Conservation (phyloP, 805 yeast genomes). For the Ogataea methylovora region DNA sequence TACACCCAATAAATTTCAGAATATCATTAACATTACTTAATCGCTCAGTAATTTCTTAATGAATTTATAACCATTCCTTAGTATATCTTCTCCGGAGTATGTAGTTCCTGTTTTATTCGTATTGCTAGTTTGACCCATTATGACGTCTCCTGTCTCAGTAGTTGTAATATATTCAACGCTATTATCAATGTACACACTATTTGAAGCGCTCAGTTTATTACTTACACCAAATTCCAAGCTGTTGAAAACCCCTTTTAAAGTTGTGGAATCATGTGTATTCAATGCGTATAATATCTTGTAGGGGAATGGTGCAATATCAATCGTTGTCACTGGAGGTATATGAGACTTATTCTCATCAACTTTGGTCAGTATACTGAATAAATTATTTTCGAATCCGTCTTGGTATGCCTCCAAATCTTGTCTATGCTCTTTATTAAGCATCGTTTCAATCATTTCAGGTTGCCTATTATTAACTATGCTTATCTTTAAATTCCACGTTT, state of each 20-base stretch:
- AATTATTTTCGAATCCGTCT: slow-evolving; percentile 30
- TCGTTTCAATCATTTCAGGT: slow-evolving; percentile 4
- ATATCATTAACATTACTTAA: too few relatives aligned
- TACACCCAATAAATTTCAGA: background rate
- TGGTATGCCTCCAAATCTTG: slow-evolving; percentile 14
- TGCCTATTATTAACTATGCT: slow-evolving; percentile 27
- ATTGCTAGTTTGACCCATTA: slow-evolving; percentile 6
- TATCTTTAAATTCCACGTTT: slow-evolving; percentile 56
- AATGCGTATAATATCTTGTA: slow-evolving; percentile 29
- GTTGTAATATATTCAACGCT: slow-evolving; percentile 22
- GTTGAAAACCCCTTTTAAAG: slow-evolving; percentile 19
- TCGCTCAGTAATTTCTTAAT: slow-evolving; percentile 35
- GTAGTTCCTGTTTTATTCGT: background rate
- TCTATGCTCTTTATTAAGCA: background rate
- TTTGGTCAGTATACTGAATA: slow-evolving; percentile 41
- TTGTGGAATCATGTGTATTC: slow-evolving; percentile 16
- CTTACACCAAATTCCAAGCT: slow-evolving; percentile 8
- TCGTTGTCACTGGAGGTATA: slow-evolving; percentile 66
- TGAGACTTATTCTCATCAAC: slow-evolving; percentile 54
- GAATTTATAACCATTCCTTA: slow-evolving; percentile 26
- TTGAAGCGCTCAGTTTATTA: background rate
- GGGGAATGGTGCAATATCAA: slow-evolving; percentile 62
- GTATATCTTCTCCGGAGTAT: slow-evolving; percentile 22
- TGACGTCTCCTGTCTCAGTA: slow-evolving; percentile 17
- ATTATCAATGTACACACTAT: slow-evolving; percentile 1